Evolutionary conservation across 2,329 filamentous ascomycete species (phyloP), one percentile per base, ranked within the genome.

Genomic region (Colletotrichum lini): DNA sequence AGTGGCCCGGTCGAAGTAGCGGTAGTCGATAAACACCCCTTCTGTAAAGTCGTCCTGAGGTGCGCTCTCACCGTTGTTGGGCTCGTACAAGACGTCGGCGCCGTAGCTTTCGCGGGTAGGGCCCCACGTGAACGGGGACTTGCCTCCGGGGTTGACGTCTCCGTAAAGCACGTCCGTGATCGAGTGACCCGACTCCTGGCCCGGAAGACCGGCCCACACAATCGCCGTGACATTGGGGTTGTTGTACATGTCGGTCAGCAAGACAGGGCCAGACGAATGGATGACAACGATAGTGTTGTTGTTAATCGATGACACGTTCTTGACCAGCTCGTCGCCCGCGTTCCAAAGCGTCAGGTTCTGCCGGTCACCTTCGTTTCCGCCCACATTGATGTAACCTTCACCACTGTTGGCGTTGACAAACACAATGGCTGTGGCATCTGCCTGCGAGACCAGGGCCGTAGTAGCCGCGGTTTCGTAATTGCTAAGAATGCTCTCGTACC

Each of bases 261-360:
- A 83, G 5, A 97, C 93, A 0, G 95, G 90, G 0, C 95, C 95
- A 4, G 92, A 89, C 1, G 93, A 94, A 84, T 98, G 96, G 70
- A 98, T 92, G 68, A 98, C 90, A 18, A 98, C 94, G 71, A 98
- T 92, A 15, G 95, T 98, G 87, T 98, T 98, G 84, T 92, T 91
- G 86, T 92, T 95, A 73, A 90, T 79, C 9, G 90, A 86, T 0
- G 94, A 91, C 13, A 98, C 94, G 58, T 93, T 94, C 81, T 93
- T 88, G 82, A 98, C 93, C 66, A 98, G 83, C 0, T 88, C 86
- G 64, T 98, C 94, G 50, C 94, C 95, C 70, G 91, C 88, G 72
- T 92, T 87, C 96, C 96, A 98, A 0, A 98, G 86, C 0, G 95
- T 98, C 47, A 99, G 86, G 82, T 99, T 98, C 77, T 95, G 95